These are phyloP conservation scores for Ustilago esculenta DNA, from an alignment of 1,284 basidiomycete species.

Conservation along the genomic window DNA sequence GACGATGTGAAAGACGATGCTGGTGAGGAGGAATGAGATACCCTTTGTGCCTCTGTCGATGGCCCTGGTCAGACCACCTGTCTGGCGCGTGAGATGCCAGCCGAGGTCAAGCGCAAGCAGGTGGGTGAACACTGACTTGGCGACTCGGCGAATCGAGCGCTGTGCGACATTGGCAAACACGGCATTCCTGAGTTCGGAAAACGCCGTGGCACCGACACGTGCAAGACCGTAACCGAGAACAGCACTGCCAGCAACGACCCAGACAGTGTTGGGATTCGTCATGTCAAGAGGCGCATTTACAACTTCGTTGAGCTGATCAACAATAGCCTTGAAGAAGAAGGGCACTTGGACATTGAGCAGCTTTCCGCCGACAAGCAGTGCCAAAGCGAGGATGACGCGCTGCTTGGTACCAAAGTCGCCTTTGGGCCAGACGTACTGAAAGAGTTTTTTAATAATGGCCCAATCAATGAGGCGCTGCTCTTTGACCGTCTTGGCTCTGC, in stretches of 20 bases:
- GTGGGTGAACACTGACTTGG: slow-evolving; percentile 91
- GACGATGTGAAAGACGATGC: slow-evolving; percentile 92
- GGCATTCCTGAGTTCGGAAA: slow-evolving; percentile 91
- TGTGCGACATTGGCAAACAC: slow-evolving; percentile 97
- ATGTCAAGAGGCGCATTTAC: slow-evolving; percentile 73
- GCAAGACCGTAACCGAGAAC: slow-evolving; percentile 92
- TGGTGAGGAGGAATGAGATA: slow-evolving; percentile 92
- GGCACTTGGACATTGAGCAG: slow-evolving; percentile 97
- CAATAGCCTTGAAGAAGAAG: slow-evolving; percentile 89
- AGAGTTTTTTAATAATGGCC: slow-evolving; percentile 71
- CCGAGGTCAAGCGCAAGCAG: slow-evolving; percentile 87
- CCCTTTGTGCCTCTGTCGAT: slow-evolving; percentile 98
- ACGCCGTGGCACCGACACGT: slow-evolving; percentile 86
- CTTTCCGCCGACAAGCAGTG: slow-evolving; percentile 85
- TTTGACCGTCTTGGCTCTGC: slow-evolving; percentile 39
- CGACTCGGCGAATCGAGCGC: slow-evolving; percentile 90
- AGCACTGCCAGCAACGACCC: slow-evolving; percentile 87
- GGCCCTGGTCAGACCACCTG: slow-evolving; percentile 91
- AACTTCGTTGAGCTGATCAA: slow-evolving; percentile 81
- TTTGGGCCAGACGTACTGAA: slow-evolving; percentile 73
- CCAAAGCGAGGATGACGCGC: slow-evolving; percentile 85
- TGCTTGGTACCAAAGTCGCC: slow-evolving; percentile 71
- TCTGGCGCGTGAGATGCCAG: slow-evolving; percentile 93
- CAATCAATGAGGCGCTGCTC: slow-evolving; percentile 69
- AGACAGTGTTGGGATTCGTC: slow-evolving; percentile 80